These are phyloP conservation scores for Helianthus tuberosus DNA, from an alignment of 129 eudicot genomes.

Conservation along the genomic window DNA sequence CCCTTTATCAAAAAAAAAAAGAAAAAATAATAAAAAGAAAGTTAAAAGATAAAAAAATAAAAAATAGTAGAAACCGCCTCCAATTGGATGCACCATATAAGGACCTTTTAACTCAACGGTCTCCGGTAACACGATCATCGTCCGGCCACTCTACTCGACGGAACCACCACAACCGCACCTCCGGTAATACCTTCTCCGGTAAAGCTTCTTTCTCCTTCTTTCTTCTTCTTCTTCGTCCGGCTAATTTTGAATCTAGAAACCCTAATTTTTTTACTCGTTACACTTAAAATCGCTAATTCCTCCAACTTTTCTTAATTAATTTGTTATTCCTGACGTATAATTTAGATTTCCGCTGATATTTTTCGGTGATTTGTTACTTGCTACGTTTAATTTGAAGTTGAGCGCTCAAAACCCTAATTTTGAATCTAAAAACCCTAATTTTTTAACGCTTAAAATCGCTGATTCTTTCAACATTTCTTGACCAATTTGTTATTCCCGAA, in stretches of 20 bases:
- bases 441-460: not conserved
- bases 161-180: slow-evolving; percentile 12
- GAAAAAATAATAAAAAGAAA: no score
- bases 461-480: slow-evolving; percentile 3
- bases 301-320: not conserved
- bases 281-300: not conserved
- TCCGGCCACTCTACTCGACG: slow-evolving; percentile 15
- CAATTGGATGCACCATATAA: no score
- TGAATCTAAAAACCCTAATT: not conserved
- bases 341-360: not conserved
- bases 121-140: slow-evolving; percentile 2
- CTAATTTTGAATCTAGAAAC: no score
- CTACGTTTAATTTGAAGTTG: slow-evolving; percentile 10
- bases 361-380: not conserved
- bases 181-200: slow-evolving; percentile 13
- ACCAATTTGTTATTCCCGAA: not conserved
- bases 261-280: no score
- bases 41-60: no score
- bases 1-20: no score
- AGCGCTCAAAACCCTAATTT: slow-evolving; percentile 22
- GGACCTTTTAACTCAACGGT: not conserved
- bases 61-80: no score
- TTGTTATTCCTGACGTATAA: not conserved
- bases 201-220: not conserved
- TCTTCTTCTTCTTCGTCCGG: not conserved